Evolutionary conservation across 352 stramenopile species (phyloP).

Genomic region (Phytopythium sindhum): DNA sequence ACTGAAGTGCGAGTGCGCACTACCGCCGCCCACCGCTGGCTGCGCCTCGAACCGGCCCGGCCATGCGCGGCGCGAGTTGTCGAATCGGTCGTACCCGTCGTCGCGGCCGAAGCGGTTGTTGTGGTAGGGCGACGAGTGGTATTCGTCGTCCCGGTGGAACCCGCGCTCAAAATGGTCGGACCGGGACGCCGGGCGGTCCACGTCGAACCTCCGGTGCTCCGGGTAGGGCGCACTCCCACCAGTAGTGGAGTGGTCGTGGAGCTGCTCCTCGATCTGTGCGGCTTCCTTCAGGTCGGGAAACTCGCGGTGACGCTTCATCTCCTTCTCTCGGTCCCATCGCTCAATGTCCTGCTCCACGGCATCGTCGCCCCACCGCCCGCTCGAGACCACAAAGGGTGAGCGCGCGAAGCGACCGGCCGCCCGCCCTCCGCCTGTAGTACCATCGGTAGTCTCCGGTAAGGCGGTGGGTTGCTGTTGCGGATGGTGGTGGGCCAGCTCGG

Average conservation of each 20-base stretch:
- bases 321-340: conserved; percentile 21
- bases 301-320: conserved; percentile 26
- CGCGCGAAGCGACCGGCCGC: conserved; percentile 1
- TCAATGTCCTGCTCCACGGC: conserved; percentile 62
- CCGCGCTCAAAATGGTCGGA: not conserved
- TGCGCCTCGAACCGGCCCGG: not conserved
- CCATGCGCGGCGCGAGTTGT: not conserved
- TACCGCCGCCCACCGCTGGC: not conserved
- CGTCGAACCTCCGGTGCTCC: not conserved
- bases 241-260: conserved; percentile 9
- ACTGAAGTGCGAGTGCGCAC: conserved; percentile 23
- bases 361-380: conserved; percentile 72
- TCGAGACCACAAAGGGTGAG: conserved; percentile 6
- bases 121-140: not conserved
- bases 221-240: not conserved
- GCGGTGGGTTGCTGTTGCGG: not conserved
- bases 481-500: not conserved
- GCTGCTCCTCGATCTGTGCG: conserved; percentile 12
- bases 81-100: not conserved
- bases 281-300: conserved; percentile 40
- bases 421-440: not conserved
- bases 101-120: not conserved
- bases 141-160: not conserved
- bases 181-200: not conserved
- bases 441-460: not conserved